A percentile compares a stretch with the other conserved stretches of the same genome.
phyloP scores from a whole-genome alignment of 176 grass and related monocot genomes.

The Hsuehochloa calcarea region DNA sequence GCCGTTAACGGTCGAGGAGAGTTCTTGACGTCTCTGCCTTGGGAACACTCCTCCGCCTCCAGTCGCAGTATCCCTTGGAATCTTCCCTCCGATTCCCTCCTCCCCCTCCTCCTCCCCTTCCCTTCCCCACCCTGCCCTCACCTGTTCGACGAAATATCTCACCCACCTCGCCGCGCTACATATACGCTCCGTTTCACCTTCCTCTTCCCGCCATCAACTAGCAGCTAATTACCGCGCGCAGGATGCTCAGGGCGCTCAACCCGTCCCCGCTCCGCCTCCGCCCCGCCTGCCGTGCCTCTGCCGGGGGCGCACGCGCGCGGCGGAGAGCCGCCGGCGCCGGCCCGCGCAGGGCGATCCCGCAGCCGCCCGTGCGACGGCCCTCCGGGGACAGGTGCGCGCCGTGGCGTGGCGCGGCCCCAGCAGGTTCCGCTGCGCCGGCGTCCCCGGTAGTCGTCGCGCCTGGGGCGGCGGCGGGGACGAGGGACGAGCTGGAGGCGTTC shows the following conservation, averaged over 20 bases:
- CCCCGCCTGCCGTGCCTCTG: constrained; percentile 50
- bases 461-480: not conserved
- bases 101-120: not conserved
- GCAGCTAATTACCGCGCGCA: not conserved
- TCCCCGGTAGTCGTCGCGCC: not conserved
- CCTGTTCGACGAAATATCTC: constrained; percentile 76
- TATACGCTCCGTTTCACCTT: constrained; percentile 23
- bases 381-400: constrained; percentile 45
- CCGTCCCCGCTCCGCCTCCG: constrained; percentile 56
- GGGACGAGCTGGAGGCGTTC: constrained; percentile 72
- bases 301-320: not conserved
- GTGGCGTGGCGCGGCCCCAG: constrained; percentile 32
- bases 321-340: constrained; percentile 3
- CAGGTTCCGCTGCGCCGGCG: not conserved
- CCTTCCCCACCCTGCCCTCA: not conserved
- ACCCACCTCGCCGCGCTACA: constrained; percentile 8
- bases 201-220: not conserved
- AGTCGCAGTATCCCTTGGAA: constrained; percentile 45
- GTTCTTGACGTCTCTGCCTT: constrained; percentile 42
- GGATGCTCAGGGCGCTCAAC: constrained; percentile 65
- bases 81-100: constrained; percentile 65
- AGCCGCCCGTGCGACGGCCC: constrained; percentile 70
- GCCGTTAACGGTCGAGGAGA: constrained; percentile 35
- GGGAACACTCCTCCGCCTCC: constrained; percentile 19
- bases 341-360: constrained; percentile 53